Evolutionary conservation across 345 rosid genomes (phyloP).

Genomic region (Limnanthes douglasii): DNA sequence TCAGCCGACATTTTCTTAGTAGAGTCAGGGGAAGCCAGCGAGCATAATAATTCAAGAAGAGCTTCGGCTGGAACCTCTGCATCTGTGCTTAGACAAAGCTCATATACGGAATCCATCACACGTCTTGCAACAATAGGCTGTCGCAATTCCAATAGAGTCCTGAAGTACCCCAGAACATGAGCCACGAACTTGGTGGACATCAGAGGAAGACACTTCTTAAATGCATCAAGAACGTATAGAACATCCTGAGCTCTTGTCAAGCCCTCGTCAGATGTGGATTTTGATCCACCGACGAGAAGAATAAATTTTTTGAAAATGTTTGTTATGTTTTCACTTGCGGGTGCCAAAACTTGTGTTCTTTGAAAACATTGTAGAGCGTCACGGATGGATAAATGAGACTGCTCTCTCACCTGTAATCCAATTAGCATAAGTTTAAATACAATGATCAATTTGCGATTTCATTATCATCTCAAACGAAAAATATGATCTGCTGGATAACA

Average conservation of each 20-base stretch:
- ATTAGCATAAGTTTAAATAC: conserved; percentile 1
- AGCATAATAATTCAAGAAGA: conserved; percentile 47
- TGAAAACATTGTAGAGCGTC: conserved; percentile 42
- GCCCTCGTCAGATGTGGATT: conserved; percentile 26
- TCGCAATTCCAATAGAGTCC: conserved; percentile 40
- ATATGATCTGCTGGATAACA: not conserved
- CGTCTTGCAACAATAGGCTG: conserved; percentile 58
- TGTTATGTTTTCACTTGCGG: conserved; percentile 65
- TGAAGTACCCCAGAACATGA: conserved; percentile 42
- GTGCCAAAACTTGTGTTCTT: conserved; percentile 26
- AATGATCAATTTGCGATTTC: not conserved
- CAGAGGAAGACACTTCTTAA: conserved; percentile 70
- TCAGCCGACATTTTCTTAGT: conserved; percentile 52
- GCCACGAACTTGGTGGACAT: conserved; percentile 42
- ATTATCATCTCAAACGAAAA: not conserved
- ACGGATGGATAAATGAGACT: conserved; percentile 40
- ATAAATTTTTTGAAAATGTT: conserved; percentile 51
- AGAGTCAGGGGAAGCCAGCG: conserved; percentile 36
- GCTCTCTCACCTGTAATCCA: conserved; percentile 53
- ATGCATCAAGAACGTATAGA: conserved; percentile 42
- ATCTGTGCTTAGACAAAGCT: conserved; percentile 35
- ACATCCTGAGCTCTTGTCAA: conserved; percentile 71
- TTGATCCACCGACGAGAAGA: conserved; percentile 57
- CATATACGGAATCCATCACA: conserved; percentile 53
- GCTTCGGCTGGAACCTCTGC: conserved; percentile 48